A percentile compares a stretch with the other conserved stretches of the same genome.
These are phyloP conservation scores for Periglandula ipomoeae DNA, from an alignment of 2,329 filamentous ascomycete genomes.

Conservation along the genomic window DNA sequence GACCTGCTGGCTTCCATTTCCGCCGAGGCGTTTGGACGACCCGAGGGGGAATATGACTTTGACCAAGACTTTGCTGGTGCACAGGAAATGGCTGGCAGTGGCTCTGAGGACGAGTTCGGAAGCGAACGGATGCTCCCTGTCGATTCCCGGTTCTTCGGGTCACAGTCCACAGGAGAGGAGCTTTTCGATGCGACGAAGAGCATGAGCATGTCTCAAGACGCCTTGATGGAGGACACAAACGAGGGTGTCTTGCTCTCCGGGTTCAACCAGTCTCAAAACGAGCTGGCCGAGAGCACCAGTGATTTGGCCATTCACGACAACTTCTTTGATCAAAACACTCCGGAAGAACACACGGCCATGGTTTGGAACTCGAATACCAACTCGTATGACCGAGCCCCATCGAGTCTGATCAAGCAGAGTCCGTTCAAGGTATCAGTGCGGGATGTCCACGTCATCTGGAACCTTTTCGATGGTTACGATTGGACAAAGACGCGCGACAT, in stretches of 20 bases:
- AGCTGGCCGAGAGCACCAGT: slow-evolving; percentile 41
- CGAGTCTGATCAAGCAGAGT: slow-evolving; percentile 51
- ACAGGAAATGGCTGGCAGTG: slow-evolving; percentile 35
- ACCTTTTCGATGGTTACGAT: slow-evolving; percentile 95
- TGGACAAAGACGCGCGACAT: slow-evolving; percentile 82
- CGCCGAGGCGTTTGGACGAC: slow-evolving; percentile 66
- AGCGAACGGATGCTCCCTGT: slow-evolving; percentile 27
- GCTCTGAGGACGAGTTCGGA: slow-evolving; percentile 21
- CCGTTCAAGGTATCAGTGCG: slow-evolving; percentile 71
- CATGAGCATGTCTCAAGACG: slow-evolving; percentile 18
- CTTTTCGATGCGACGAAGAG: slow-evolving; percentile 38
- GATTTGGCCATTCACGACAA: slow-evolving; percentile 68
- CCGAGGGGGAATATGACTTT: slow-evolving; percentile 52
- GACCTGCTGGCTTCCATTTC: slow-evolving; percentile 87
- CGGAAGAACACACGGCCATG: slow-evolving; percentile 56
- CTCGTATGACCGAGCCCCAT: slow-evolving; percentile 59
- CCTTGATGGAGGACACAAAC: slow-evolving; percentile 26
- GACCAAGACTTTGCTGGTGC: slow-evolving; percentile 53
- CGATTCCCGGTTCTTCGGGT: slow-evolving; percentile 39
- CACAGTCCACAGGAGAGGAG: slow-evolving; percentile 33
- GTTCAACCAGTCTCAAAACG: slow-evolving; percentile 18
- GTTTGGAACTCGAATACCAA: slow-evolving; percentile 74
- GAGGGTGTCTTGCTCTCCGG: slow-evolving; percentile 28
- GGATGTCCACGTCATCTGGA: slow-evolving; percentile 93
- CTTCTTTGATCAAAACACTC: slow-evolving; percentile 59